Conservation (phyloP, 441 rosid species). For the Populus hybrid region DNA sequence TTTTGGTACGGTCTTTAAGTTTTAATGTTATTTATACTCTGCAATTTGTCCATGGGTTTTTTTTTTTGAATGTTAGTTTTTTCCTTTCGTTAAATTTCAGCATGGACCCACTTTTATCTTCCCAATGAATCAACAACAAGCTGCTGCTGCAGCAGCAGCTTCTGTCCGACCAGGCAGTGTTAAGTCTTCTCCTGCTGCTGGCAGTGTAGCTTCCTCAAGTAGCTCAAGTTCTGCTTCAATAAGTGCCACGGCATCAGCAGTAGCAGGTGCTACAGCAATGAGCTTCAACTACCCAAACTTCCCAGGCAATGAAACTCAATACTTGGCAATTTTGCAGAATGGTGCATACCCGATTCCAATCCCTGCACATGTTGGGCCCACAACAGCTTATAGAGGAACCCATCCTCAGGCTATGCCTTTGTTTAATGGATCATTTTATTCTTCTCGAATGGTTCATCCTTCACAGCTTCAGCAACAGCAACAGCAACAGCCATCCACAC, state of each 20-base stretch:
- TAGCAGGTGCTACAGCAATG: constrained; percentile 38
- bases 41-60: not conserved
- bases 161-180: constrained; percentile 58
- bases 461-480: too few relatives aligned
- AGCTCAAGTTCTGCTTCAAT: constrained; percentile 45
- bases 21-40: not conserved
- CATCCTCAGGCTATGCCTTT: too few relatives aligned
- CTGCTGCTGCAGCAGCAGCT: constrained; percentile 50
- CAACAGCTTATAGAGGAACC: too few relatives aligned
- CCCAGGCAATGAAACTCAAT: too few relatives aligned
- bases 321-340: too few relatives aligned
- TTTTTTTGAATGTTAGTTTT: not conserved
- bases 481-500: too few relatives aligned
- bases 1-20: constrained; percentile 51
- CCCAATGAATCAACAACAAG: constrained; percentile 36
- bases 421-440: too few relatives aligned
- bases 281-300: constrained; percentile 57
- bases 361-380: too few relatives aligned
- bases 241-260: constrained; percentile 53
- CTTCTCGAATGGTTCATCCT: too few relatives aligned
- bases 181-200: constrained; percentile 46
- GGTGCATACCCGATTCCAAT: too few relatives aligned
- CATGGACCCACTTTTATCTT: constrained; percentile 86
- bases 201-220: constrained; percentile 47
- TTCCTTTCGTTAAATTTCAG: constrained; percentile 33